A percentile compares a stretch with the other conserved stretches of the same genome.
These are phyloP conservation scores for Phaeosphaeriaceae sp. DNA, from an alignment of 2,329 filamentous ascomycete genomes.

Conservation along the genomic window DNA sequence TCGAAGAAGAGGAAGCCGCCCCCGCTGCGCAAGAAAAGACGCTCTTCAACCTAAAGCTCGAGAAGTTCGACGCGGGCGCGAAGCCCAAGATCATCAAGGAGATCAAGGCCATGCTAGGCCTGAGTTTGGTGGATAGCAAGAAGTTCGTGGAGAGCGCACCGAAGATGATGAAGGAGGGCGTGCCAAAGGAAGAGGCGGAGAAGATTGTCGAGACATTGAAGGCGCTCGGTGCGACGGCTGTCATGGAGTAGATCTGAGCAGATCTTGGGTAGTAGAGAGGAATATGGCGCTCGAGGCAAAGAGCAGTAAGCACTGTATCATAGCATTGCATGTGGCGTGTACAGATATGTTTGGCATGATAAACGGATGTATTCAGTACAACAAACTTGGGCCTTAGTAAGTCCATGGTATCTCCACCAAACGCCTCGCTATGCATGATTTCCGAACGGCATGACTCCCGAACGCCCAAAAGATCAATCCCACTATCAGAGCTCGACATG, in stretches of 20 bases:
- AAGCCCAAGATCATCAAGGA: constrained; percentile 99
- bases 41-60: constrained; percentile 94
- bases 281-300: neutral
- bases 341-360: constrained; percentile 47
- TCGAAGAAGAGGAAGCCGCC: constrained; percentile 83
- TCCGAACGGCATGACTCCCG: neutral
- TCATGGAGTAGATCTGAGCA: constrained; percentile 76
- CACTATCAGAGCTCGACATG: too few species aligned
- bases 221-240: constrained; percentile 85
- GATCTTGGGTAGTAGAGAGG: neutral
- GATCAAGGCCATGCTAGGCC: constrained; percentile 92
- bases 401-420: constrained; percentile 40
- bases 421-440: constrained; percentile 36
- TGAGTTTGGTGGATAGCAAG: constrained; percentile 98
- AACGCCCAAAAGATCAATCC: neutral
- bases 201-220: constrained; percentile 97
- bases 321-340: constrained; percentile 45
- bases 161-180: constrained; percentile 98
- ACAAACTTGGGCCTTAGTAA: constrained; percentile 19
- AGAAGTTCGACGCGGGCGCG: constrained; percentile 82
- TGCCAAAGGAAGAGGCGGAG: constrained; percentile 98
- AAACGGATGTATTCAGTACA: constrained; percentile 39
- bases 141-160: constrained; percentile 99
- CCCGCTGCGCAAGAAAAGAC: constrained; percentile 93
- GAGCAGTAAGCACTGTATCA: constrained; percentile 35